A percentile compares a stretch with the other conserved stretches of the same genome.
phyloP scores from a whole-genome alignment of 768 basidiomycete species.

The Lactarius vividus region DNA sequence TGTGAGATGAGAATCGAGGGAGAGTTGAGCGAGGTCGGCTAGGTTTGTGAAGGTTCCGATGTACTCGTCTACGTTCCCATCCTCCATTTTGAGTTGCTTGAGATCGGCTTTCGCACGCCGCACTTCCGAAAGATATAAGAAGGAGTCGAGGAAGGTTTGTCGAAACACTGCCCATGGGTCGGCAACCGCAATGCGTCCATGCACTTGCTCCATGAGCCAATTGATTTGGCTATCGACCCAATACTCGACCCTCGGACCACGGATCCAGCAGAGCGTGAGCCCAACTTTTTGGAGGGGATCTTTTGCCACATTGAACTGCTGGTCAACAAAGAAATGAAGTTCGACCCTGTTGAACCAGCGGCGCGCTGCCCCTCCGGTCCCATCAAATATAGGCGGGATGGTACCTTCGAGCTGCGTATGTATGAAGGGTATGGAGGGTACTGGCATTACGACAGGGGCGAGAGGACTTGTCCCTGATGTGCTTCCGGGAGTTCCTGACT shows the following conservation, averaged over 20 bases:
- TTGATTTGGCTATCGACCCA: background rate
- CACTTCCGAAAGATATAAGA: background rate
- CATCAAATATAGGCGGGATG: background rate
- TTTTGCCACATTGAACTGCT: background rate
- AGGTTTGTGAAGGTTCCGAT: background rate
- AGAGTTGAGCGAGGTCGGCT: background rate
- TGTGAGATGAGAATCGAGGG: background rate
- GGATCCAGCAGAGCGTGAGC: background rate
- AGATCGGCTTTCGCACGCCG: background rate
- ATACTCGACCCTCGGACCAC: background rate
- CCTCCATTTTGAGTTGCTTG: background rate
- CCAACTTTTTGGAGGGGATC: background rate
- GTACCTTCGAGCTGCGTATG: background rate
- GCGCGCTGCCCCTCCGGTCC: background rate
- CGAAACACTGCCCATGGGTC: background rate
- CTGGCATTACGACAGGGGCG: background rate
- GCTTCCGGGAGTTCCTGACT: background rate
- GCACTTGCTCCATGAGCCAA: background rate
- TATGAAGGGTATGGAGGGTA: background rate
- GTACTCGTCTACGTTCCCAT: background rate
- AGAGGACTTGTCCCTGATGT: background rate
- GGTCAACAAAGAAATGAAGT: background rate
- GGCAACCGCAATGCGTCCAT: background rate
- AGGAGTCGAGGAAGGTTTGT: background rate
- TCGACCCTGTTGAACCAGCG: background rate